These are phyloP conservation scores for Agapanthus africanus DNA, from an alignment of 106 monocot species.

Conservation along the genomic window DNA sequence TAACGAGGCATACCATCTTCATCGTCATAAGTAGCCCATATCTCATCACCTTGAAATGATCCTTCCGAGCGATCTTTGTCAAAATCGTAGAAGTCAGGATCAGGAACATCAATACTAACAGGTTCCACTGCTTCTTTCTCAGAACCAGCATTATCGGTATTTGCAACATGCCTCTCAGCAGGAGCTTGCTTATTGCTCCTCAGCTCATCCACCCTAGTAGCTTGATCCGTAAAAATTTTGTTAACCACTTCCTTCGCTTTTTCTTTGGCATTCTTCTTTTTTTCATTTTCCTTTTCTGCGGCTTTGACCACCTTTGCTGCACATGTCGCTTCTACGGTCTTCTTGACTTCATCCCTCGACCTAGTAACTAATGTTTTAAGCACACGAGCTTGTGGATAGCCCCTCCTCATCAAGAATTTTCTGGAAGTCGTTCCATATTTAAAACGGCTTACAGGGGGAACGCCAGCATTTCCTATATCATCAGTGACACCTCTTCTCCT, in stretches of 20 bases:
- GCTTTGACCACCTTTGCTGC: conserved; percentile 18
- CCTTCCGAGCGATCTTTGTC: conserved; percentile 28
- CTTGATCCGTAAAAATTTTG: neutral
- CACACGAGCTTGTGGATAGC: conserved; percentile 10
- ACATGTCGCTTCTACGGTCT: conserved; percentile 27
- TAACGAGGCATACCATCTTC: conserved; percentile 65
- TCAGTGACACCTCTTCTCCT: conserved; percentile 20
- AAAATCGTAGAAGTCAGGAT: conserved; percentile 42
- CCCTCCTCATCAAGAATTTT: conserved; percentile 7
- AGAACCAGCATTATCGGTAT: neutral
- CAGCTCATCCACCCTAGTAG: neutral
- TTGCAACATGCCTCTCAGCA: conserved; percentile 1
- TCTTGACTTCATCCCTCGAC: conserved; percentile 17
- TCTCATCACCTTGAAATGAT: conserved; percentile 27
- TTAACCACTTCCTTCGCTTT: conserved; percentile 14
- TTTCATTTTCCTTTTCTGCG: conserved; percentile 12
- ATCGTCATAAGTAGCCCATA: conserved; percentile 54
- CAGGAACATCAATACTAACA: conserved; percentile 29
- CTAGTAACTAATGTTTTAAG: conserved; percentile 25
- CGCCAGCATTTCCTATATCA: conserved; percentile 14
- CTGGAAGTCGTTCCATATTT: conserved; percentile 1
- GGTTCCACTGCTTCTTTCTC: conserved; percentile 9
- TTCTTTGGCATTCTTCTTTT: conserved; percentile 24
- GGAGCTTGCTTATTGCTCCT: conserved; percentile 1
- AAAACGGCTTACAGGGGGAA: conserved; percentile 1